Base-by-base conservation (phyloP, 2,329 filamentous ascomycete genomes). In the Neophaeococcomyces aloes region DNA sequence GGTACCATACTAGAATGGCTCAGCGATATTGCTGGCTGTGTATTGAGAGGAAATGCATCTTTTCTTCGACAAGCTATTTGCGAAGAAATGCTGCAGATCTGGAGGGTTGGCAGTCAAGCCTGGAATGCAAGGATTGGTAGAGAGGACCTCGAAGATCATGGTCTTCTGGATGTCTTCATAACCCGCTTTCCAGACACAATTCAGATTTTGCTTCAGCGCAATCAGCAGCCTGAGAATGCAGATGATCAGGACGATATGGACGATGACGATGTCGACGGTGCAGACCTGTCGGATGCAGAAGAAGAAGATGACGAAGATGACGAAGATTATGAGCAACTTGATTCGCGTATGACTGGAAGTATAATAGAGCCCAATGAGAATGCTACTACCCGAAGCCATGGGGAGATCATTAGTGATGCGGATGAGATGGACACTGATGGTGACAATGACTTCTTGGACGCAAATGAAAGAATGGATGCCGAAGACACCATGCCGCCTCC, bases 1-100 rank as follows among this genome's bases (percentile, higher is more conserved):
- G 87, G 85, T n/a, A 86, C 87, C 13, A 89, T 98, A 48, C 83
- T 98, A 42, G 88, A 95, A 56, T 98, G 93, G 93, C 74, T 98
- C 15, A 76, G 81, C 41, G 93, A 98, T 62, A 93, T 98, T 56
- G 78, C 87, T 6, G 87, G 87, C 23, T 95, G 88, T 62, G 83
- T 79, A 42, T 83, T 94, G 36, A 86, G 86, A 1, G 71, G 78
- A 25, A 86, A 98, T 57, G 76, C 79, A 49, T 72, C 84, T 47
- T 78, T 96, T 14, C 69, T 98, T 33, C 77, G 87, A 29, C 80
- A 78, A 40, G 79, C 83, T 5, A 78, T 98, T 30, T 98, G 91
- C 57, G 86, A 96, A 61, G 86, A 98, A 62, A 75, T 96, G 56
- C 76, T 98, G 48, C 83, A 81, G 53, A 76, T 83, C 1, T 98